Base-by-base conservation (phyloP, 345 rosid species). In the Mangifera indica region DNA sequence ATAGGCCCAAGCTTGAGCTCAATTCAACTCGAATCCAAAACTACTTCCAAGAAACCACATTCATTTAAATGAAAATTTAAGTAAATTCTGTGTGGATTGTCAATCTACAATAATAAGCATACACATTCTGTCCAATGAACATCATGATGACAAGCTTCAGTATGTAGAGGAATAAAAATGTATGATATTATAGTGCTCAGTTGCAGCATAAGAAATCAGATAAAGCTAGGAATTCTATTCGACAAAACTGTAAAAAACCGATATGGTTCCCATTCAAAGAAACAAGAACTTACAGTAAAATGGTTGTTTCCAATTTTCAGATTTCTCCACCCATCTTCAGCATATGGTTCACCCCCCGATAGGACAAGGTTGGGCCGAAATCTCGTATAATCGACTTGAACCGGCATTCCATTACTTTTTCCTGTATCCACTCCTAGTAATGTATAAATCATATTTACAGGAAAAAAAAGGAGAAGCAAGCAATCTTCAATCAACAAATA, bases 341-440 rank as follows among this genome's bases (percentile, higher is more conserved):
- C 84, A 51, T 88, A 92, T 34, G 99, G 90, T 75, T 88, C 83
- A 65, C 89, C 93, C 62, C 99, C 97, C 8, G 91, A 77, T 76
- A 91, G 44, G 46, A 91, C 81, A 72, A 95, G 86, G 78, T 88
- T 95, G 51, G 98, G 99, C 64, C 98, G 88, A 78, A 95, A 95
- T 69, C 98, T 90, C 81, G 74, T 69, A 73, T 93, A 80, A 72
- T 69, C 79, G 7, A 92, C 81, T 66, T 76, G 80, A 67, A 75
- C 69, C 29, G 75, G 64, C 42, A 69, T 68, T 64, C 64, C 78
- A 61, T 14, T 56, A 64, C 60, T 76, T 22, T 74, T 69, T 42
- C 32, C 74, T 46, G 32, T 72, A 78, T 78, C 83, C 77, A 81
- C 79, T 70, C 72, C n/a, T n/a, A n/a, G 24, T 13, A 71, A 49